Conservation (phyloP, 2,329 filamentous ascomycete genomes). For the Chalaropsis ovoidea region DNA sequence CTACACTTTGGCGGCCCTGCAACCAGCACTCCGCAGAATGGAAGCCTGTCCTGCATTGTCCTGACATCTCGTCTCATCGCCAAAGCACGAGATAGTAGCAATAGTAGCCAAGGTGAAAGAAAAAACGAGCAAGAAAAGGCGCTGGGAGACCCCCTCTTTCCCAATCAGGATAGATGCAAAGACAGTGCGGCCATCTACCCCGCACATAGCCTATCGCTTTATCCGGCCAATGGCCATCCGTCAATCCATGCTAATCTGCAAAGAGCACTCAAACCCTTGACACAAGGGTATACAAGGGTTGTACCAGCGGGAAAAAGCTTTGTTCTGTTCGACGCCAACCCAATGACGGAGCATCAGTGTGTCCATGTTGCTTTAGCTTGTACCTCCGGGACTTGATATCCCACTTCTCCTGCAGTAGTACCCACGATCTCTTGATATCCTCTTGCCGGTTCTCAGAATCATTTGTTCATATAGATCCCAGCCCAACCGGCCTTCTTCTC, state of each 20-base stretch:
- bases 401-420: neutral
- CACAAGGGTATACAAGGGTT: neutral
- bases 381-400: neutral
- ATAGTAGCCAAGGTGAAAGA: neutral
- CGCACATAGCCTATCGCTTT: constrained; percentile 7
- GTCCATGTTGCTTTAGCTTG: neutral
- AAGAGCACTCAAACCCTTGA: constrained; percentile 15
- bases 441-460: too few relatives aligned
- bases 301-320: neutral
- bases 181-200: constrained; percentile 6
- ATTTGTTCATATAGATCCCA: too few relatives aligned
- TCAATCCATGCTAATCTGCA: neutral
- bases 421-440: neutral
- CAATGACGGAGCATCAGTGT: neutral
- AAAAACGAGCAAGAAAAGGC: neutral
- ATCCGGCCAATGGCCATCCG: constrained; percentile 13
- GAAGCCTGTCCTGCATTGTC: constrained; percentile 9
- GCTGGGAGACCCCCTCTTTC: neutral
- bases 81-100: neutral
- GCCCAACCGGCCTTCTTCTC: too few relatives aligned
- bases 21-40: neutral
- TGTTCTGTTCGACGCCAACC: neutral
- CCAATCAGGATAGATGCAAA: constrained; percentile 5
- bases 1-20: neutral
- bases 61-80: neutral